Percentiles rank a stretch among this genome's conserved stretches.
phyloP scores from a whole-genome alignment of 768 basidiomycete species.

The Lyophyllum decastes region DNA sequence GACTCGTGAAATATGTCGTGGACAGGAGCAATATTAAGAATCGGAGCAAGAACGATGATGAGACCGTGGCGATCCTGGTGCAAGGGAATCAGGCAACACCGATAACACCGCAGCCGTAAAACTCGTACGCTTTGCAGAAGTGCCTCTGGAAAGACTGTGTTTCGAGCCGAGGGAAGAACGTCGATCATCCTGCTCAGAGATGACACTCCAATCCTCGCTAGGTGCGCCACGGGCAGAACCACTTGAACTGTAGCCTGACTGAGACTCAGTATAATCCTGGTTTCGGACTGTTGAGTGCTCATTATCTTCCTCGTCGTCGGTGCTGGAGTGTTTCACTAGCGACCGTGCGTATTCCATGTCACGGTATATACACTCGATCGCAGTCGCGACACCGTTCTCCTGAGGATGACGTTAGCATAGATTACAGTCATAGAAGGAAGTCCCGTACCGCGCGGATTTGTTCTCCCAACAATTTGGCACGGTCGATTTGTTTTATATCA shows the following conservation, averaged over 20 bases:
- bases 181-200: slow-evolving; percentile 72
- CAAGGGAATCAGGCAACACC: slow-evolving; percentile 57
- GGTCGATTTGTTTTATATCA: slow-evolving; percentile 84
- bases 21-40: slow-evolving; percentile 16
- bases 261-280: slow-evolving; percentile 30
- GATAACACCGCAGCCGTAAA: slow-evolving; percentile 63
- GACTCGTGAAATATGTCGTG: neutral
- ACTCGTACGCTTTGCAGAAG: slow-evolving; percentile 59
- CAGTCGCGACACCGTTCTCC: slow-evolving; percentile 94
- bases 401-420: slow-evolving; percentile 29
- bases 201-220: slow-evolving; percentile 88
- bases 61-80: slow-evolving; percentile 41
- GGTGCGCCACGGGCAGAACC: slow-evolving; percentile 54
- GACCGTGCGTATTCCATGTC: slow-evolving; percentile 94
- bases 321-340: slow-evolving; percentile 65
- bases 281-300: slow-evolving; percentile 41
- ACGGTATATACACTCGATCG: slow-evolving; percentile 94
- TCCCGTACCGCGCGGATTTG: slow-evolving; percentile 74
- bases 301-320: slow-evolving; percentile 33
- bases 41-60: slow-evolving; percentile 40
- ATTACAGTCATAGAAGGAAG: neutral
- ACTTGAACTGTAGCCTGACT: slow-evolving; percentile 56
- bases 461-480: slow-evolving; percentile 84
- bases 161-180: slow-evolving; percentile 58
- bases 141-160: slow-evolving; percentile 36